Conservation (phyloP, 768 basidiomycete genomes). For the Infundibulicybe gibba region DNA sequence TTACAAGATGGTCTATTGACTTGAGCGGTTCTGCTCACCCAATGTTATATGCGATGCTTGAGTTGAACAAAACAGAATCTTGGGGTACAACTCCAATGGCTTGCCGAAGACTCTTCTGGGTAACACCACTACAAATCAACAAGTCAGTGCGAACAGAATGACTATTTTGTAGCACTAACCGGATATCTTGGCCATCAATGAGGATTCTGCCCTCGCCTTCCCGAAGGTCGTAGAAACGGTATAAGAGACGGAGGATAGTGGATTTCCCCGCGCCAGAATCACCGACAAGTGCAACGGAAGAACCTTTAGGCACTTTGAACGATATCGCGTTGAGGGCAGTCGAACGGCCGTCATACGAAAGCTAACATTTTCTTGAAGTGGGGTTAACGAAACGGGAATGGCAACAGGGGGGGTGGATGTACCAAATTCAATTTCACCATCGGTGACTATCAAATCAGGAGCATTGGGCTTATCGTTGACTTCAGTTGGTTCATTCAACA, state of each 20-base stretch:
- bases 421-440: constrained; percentile 90
- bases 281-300: constrained; percentile 87
- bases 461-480: constrained; percentile 80
- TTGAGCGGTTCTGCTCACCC: constrained; percentile 36
- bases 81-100: constrained; percentile 92
- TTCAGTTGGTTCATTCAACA: constrained; percentile 80
- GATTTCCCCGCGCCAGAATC: constrained; percentile 82
- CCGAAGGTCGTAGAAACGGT: constrained; percentile 87
- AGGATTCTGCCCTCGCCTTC: constrained; percentile 77
- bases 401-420: constrained; percentile 14
- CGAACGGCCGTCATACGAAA: constrained; percentile 80
- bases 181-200: constrained; percentile 84
- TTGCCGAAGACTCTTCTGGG: constrained; percentile 72
- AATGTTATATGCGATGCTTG: constrained; percentile 70
- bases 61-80: constrained; percentile 72
- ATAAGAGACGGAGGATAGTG: constrained; percentile 82
- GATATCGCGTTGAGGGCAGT: constrained; percentile 74
- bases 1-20: constrained; percentile 1
- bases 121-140: constrained; percentile 57
- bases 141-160: background rate
- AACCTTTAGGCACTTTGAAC: constrained; percentile 85
- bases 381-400: constrained; percentile 2
- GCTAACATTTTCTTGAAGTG: constrained; percentile 65
- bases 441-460: constrained; percentile 63
- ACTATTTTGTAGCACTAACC: constrained; percentile 19